A percentile compares a stretch with the other conserved stretches of the same genome.
These are phyloP conservation scores for Ophiognomonia clavigignenti-juglandacearum DNA, from an alignment of 2,329 filamentous ascomycete species.

Conservation along the genomic window DNA sequence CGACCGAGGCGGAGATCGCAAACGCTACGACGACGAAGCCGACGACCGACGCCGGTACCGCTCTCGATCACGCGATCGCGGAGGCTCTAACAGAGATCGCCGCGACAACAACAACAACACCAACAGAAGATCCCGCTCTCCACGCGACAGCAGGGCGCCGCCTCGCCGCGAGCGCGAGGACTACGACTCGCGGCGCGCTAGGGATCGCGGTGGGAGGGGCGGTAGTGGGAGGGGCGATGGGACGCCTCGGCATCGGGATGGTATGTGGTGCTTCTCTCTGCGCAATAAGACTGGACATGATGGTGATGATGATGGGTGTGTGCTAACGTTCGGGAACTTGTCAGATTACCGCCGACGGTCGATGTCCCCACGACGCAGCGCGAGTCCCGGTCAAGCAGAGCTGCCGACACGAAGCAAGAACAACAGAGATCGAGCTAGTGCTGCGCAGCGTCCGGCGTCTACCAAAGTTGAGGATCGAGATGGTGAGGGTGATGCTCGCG, in stretches of 20 bases:
- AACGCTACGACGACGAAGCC: slow-evolving; percentile 25
- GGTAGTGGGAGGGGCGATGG: slow-evolving; percentile 11
- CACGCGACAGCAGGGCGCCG: no score
- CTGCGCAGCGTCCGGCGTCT: slow-evolving; percentile 25
- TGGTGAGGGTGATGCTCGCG: slow-evolving; percentile 17
- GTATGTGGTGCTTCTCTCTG: no score
- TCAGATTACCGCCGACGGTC: slow-evolving; percentile 29
- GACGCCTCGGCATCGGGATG: slow-evolving; percentile 8
- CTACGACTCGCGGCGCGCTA: slow-evolving; percentile 7
- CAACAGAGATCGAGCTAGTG: slow-evolving; percentile 14
- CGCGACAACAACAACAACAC: no score
- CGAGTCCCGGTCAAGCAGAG: slow-evolving; percentile 19
- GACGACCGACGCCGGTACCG: slow-evolving; percentile 25
- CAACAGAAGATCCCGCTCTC: no score
- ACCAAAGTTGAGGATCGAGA: slow-evolving; percentile 31
- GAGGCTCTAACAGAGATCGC: slow-evolving; percentile 4
- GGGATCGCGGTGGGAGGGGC: slow-evolving; percentile 7
- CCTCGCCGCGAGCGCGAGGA: slow-evolving; percentile 5
- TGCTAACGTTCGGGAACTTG: neutral
- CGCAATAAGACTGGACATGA: no score
- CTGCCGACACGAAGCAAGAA: slow-evolving; percentile 31
- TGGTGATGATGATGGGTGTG: neutral
- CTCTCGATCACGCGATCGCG: slow-evolving; percentile 22
- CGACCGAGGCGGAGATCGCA: no score
- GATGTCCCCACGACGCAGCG: slow-evolving; percentile 28